A percentile compares a stretch with the other conserved stretches of the same genome.
Conservation (phyloP, 441 rosid genomes). For the Euphorbia corollata region DNA sequence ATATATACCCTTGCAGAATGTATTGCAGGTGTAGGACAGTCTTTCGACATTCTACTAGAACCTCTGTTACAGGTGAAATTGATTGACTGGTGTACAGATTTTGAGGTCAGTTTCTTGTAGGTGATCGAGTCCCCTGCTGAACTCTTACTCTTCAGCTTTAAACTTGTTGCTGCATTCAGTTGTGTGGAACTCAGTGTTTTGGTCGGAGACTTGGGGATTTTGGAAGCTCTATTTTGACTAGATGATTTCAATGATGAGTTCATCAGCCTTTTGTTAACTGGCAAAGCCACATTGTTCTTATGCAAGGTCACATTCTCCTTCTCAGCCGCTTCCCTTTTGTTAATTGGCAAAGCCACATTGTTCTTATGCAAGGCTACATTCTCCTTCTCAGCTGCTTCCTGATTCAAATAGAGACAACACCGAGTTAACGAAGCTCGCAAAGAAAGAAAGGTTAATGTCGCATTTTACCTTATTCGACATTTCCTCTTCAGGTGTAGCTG, state of each 20-base stretch:
- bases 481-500: constrained; percentile 23
- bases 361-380: constrained; percentile 28
- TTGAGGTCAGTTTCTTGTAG: constrained; percentile 36
- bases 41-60: constrained; percentile 30
- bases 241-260: constrained; percentile 29
- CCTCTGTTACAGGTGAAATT: constrained; percentile 32
- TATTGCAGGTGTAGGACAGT: constrained; percentile 28
- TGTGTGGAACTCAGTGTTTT: constrained; percentile 29
- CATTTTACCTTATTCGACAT: constrained; percentile 36
- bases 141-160: constrained; percentile 23
- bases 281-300: constrained; percentile 30
- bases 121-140: constrained; percentile 24
- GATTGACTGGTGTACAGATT: constrained; percentile 43
- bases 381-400: constrained; percentile 36
- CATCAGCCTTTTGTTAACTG: constrained; percentile 32
- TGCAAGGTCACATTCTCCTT: constrained; percentile 29
- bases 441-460: constrained; percentile 6
- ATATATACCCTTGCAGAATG: constrained; percentile 35
- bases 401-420: constrained; percentile 23
- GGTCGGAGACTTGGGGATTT: constrained; percentile 28
- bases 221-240: constrained; percentile 26
- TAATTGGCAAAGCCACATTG: constrained; percentile 30
- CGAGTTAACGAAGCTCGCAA: constrained; percentile 10
- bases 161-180: constrained; percentile 27
- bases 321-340: constrained; percentile 33